phyloP scores from a whole-genome alignment of 805 yeast species.

The Spathaspora boniae region DNA sequence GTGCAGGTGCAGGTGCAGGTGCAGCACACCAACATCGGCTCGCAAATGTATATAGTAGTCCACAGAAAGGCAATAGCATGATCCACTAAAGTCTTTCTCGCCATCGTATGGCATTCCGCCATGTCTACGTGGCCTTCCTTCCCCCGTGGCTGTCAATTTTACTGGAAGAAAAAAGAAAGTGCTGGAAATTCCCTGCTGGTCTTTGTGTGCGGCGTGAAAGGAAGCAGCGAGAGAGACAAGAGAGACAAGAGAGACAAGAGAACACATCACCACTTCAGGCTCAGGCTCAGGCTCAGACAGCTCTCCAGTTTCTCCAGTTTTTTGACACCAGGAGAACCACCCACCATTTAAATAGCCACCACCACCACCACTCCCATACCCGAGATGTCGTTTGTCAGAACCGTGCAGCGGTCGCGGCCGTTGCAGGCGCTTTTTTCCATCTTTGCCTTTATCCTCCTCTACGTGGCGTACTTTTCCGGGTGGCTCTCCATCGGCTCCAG shows the following conservation, averaged over 20 bases:
- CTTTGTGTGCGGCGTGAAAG: neutral
- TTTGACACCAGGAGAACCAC: no score
- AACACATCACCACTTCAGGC: no score
- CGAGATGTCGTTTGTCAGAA: constrained; percentile 10
- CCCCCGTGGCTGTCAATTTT: constrained; percentile 1
- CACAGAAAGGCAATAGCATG: neutral
- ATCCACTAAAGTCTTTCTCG: neutral
- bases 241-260: no score
- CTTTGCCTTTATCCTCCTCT: constrained; percentile 7
- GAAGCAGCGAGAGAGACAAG: neutral
- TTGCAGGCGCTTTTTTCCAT: constrained; percentile 9
- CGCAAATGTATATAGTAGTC: neutral
- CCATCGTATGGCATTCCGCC: no score
- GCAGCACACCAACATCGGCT: neutral
- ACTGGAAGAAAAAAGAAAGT: neutral
- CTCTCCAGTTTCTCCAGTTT: neutral
- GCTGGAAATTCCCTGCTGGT: no score
- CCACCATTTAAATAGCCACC: no score
- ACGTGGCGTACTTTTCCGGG: constrained; percentile 5
- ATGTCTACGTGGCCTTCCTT: neutral
- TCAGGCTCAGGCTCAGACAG: no score
- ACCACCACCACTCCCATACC: no score
- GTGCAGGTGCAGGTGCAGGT: neutral
- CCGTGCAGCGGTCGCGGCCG: constrained; percentile 13
- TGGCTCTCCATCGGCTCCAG: constrained; percentile 1